Base-by-base conservation (phyloP, 2,329 filamentous ascomycete genomes). In the Bisporella sp. region DNA sequence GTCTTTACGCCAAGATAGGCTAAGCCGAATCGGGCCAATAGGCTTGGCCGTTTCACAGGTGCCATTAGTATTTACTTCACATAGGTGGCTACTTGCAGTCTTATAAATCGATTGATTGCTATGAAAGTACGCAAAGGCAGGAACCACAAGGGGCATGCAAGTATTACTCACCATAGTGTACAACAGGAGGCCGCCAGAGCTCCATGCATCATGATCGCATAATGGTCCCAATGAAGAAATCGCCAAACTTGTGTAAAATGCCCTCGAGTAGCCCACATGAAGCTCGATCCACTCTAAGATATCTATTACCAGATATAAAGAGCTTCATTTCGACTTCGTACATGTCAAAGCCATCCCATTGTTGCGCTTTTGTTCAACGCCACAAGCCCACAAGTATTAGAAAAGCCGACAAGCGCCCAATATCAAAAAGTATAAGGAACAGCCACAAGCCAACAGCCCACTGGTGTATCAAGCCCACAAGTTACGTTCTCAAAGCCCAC, bases 401-500 rank as follows among this genome's bases (percentile, higher is more conserved):
- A 45, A 45, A 32, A 45, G 30, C 31, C 12, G 42, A 11, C 30
- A 21, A 7, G 8, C 30, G 9, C 7, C 30, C 29, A 48, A 13
- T 29, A 59, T 64, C 60, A 64, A 62, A 64, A 63, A 63, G 57
- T 42, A 41, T 31, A 45, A 50, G 45, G 52, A 50, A 59, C 54
- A 63, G 62, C 63, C 62, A 63, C 62, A 63, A 64, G 63, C 63
- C 64, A 59, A 63, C 57, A 59, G 55, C 61, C 62, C 59, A 60
- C 57, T 56, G 52, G 50, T 59, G 55, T 56, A 46, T 62, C 58
- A 64, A 64, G 59, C 57, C 62, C 60, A 64, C 59, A 64, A 60
- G 59, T 62, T 56, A 57, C 46, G 59, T 57, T 65, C 61, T 65
- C 63, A 65, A 66, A 62, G 60, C 63, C 64, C 63, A 66, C 64